Base-by-base conservation (phyloP, 2,329 filamentous ascomycete genomes). In the Scytalidium sp. region DNA sequence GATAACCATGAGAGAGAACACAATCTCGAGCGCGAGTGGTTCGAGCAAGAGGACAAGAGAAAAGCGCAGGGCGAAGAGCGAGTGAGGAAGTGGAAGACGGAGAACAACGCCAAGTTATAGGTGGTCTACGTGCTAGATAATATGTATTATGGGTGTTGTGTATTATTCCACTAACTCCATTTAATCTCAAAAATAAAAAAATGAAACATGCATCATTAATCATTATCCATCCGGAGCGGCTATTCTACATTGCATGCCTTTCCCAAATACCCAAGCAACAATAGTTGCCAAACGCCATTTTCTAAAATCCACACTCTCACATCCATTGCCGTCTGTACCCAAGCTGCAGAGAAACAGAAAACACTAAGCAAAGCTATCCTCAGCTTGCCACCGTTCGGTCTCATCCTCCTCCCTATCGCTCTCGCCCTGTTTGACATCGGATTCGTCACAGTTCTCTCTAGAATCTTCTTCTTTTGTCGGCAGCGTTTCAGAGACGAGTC, bases 1-100 rank as follows among this genome's bases (percentile, higher is more conserved):
- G 78, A 78, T 50, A 71, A 70, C 3, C 73, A 78, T 57, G 79
- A 75, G 23, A 65, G 62, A 27, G 73, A 76, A 53, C 76, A 83
- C 61, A 70, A 71, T 59, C 68, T 75, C 46, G 77, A 75, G 59
- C 71, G 72, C 42, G 67, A 72, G 43, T 64, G 65, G 46, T 62
- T 67, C 53, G 64, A 67, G 55, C 67, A 62, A 44, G 74, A 73
- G 51, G 65, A 66, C 3, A 46, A 53, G 47, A 60, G 59, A 45
- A 61, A 47, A 27, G 52, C 53, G 36, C 43, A 53, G 15, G 57
- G 50, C 7, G 47, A 49, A 46, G 51, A 46, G 22, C 58, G 54
- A 29, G 60, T 63, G 40, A 47, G 36, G 2, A 54, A 62, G 36
- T 64, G 62, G 63, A 53, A 59, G 50, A 61, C 48, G 44, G 64